Evolutionary conservation across 2,329 filamentous ascomycete genomes (phyloP).

Genomic region (Fusarium sororula): DNA sequence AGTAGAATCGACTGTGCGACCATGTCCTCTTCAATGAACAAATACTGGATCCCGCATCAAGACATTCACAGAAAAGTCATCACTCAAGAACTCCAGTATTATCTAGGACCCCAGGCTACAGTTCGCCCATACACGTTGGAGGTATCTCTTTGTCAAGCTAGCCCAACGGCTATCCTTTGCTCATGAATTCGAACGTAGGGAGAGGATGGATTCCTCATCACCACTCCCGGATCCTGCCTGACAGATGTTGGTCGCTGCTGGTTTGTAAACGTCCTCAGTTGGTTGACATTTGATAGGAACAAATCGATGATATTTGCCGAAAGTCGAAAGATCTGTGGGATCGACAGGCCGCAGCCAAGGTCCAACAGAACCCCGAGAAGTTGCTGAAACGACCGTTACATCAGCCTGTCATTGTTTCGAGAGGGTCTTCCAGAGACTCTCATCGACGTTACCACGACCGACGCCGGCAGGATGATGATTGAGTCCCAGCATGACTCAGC

Average conservation of each 20-base stretch:
- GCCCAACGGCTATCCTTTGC: conserved; percentile 25
- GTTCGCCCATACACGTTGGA: conserved; percentile 66
- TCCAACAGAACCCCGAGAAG: conserved; percentile 57
- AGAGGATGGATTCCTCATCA: conserved; percentile 69
- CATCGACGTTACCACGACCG: conserved; percentile 41
- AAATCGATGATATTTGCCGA: conserved; percentile 69
- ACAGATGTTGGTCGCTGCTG: conserved; percentile 61
- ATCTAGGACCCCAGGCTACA: conserved; percentile 66
- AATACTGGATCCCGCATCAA: conserved; percentile 68
- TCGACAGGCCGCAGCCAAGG: conserved; percentile 60
- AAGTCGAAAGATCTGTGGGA: conserved; percentile 69
- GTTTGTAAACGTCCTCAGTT: neutral
- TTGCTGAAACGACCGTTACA: conserved; percentile 66
- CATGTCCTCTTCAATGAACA: conserved; percentile 56
- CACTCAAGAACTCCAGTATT: conserved; percentile 65
- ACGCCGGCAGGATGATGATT: conserved; percentile 39
- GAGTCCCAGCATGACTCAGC: conserved; percentile 17
- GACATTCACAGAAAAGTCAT: conserved; percentile 70
- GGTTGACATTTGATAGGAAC: conserved; percentile 56
- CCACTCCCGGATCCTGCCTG: conserved; percentile 65
- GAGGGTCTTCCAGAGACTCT: conserved; percentile 39
- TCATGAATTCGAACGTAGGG: conserved; percentile 53
- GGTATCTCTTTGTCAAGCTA: conserved; percentile 51
- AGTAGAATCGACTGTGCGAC: conserved; percentile 23
- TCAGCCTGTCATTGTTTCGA: conserved; percentile 60